phyloP scores from a whole-genome alignment of 495 filamentous ascomycete genomes.

The Lasiosphaeria miniovina region DNA sequence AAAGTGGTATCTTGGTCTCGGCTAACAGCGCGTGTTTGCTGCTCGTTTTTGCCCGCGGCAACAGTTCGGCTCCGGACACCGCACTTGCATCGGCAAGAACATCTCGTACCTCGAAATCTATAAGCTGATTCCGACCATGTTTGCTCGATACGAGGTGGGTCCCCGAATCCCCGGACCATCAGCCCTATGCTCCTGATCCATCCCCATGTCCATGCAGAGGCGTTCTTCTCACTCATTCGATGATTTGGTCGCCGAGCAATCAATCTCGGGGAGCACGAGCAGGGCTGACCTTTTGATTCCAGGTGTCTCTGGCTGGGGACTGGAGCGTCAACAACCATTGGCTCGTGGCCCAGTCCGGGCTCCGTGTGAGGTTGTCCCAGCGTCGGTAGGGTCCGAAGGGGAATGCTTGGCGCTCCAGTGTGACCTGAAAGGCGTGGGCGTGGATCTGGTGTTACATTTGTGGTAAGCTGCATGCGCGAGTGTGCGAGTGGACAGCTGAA shows the following conservation, averaged over 20 bases:
- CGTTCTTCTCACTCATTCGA: not conserved
- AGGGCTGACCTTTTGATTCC: slow-evolving; percentile 1
- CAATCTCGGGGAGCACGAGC: not conserved
- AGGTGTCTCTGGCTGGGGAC: slow-evolving; percentile 10
- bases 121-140: slow-evolving; percentile 34
- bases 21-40: slow-evolving; percentile 5
- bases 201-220: too few relatives aligned
- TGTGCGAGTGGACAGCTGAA: not conserved
- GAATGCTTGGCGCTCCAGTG: not conserved
- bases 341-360: slow-evolving; percentile 12
- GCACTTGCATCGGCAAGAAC: slow-evolving; percentile 36
- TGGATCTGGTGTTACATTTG: not conserved
- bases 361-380: slow-evolving; percentile 13
- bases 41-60: slow-evolving; percentile 13
- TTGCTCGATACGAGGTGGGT: slow-evolving; percentile 12
- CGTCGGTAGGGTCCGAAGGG: not conserved
- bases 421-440: too few relatives aligned
- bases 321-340: slow-evolving; percentile 16
- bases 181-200: too few relatives aligned
- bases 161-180: not conserved
- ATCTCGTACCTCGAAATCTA: slow-evolving; percentile 45
- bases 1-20: not conserved
- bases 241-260: not conserved
- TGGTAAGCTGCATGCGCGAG: not conserved
- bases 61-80: slow-evolving; percentile 36